A percentile compares a stretch with the other conserved stretches of the same genome.
phyloP scores from a whole-genome alignment of 371 early-diverging fungal genomes.

The Saksenaea vasiformis region DNA sequence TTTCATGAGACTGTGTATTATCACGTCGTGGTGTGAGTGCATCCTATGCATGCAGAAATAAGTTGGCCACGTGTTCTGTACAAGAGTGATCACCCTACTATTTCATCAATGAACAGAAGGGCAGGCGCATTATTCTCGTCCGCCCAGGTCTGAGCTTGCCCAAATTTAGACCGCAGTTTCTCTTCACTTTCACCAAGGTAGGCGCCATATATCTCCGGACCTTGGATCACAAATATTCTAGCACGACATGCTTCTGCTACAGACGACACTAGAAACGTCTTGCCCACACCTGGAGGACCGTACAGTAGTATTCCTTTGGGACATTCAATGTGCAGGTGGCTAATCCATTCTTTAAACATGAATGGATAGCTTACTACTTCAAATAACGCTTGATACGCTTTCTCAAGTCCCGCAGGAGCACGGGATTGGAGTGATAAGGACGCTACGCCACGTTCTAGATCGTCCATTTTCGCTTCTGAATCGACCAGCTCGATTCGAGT shows the following conservation, averaged over 20 bases:
- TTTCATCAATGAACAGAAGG: slow-evolving; percentile 98
- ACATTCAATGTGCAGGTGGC: slow-evolving; percentile 71
- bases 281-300: slow-evolving; percentile 98
- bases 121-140: slow-evolving; percentile 52
- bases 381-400: slow-evolving; percentile 66
- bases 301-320: slow-evolving; percentile 90
- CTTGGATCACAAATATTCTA: slow-evolving; percentile 69
- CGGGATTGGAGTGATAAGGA: background rate
- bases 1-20: slow-evolving; percentile 76
- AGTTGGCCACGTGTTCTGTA: background rate
- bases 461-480: background rate
- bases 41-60: slow-evolving; percentile 60
- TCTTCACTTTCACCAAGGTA: slow-evolving; percentile 96
- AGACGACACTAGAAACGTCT: slow-evolving; percentile 79
- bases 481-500: slow-evolving; percentile 23
- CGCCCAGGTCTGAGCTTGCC: slow-evolving; percentile 66
- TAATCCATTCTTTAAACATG: slow-evolving; percentile 65
- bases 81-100: slow-evolving; percentile 56
- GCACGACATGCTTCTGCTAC: slow-evolving; percentile 68
- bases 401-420: slow-evolving; percentile 19
- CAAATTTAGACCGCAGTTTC: slow-evolving; percentile 81
- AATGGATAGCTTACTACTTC: slow-evolving; percentile 84
- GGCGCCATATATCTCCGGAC: slow-evolving; percentile 91
- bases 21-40: slow-evolving; percentile 90
- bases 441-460: background rate